Evolutionary conservation across 352 stramenopile genomes (phyloP), one percentile per base, ranked within the genome.

Genomic region (Phytophthora pinifolia): DNA sequence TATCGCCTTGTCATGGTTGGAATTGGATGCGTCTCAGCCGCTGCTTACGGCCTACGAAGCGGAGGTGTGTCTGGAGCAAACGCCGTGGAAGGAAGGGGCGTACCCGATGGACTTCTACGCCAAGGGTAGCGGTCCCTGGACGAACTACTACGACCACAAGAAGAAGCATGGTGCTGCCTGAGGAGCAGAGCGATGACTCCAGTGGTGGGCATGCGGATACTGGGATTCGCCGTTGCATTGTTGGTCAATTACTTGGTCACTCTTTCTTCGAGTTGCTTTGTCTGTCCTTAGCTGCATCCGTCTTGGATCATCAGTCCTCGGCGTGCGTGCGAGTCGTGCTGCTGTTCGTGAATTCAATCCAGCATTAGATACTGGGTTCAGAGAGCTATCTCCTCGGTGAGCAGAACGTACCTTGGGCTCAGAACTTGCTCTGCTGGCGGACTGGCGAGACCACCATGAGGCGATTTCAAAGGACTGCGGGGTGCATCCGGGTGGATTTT

Each of bases 101-200:
- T 99, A 99, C 82, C 97, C 97, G 13, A 99, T 99, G 97, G 98
- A 99, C 56, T 99, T 98, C 65, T 99, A 99, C 66, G 89, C 92
- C 34, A 96, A 98, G 44, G 89, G 79, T 46, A 97, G 95, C 63
- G 96, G 96, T 5, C 77, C 88, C 12, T 99, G 97, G 97, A 98
- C 89, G 9, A 99, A 99, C 65, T 98, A 98, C 65, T 79, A 98
- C 66, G 65, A 91, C 42, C 57, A 62, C 30, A 73, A 86, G 50
- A 63, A 66, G 29, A 49, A 49, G 9, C 45, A 64, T 56, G 30
- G 20, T 51, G 33, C 34, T 48, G 43, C 45, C 17, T 69, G 17
- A 46, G 17, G 14, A 36, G 39, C 33, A 36, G 18, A 20, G n/a
- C 14, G 25, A 17, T 8, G 22, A 45, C 17, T 4, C 29, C 13